A percentile compares a stretch with the other conserved stretches of the same genome.
These are phyloP conservation scores for Neobulgaria alba DNA, from an alignment of 2,329 filamentous ascomycete species.

Conservation along the genomic window DNA sequence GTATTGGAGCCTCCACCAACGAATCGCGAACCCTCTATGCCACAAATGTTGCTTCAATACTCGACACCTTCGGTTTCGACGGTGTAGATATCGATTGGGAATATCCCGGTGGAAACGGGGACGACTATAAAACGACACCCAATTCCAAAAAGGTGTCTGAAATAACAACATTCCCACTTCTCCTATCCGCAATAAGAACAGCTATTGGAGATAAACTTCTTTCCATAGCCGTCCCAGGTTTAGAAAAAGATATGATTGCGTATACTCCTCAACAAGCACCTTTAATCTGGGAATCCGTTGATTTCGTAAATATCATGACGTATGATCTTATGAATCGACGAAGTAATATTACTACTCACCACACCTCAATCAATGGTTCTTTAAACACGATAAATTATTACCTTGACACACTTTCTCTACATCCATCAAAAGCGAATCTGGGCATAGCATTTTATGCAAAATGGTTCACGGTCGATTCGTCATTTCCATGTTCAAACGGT, in stretches of 20 bases:
- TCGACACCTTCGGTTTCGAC: constrained; percentile 54
- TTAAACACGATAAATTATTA: constrained; percentile 50
- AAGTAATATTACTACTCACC: constrained; percentile 54
- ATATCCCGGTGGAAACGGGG: constrained; percentile 57
- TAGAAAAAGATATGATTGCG: constrained; percentile 57
- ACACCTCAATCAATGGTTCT: constrained; percentile 50
- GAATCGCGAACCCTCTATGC: constrained; percentile 50
- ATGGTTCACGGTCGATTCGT: constrained; percentile 45
- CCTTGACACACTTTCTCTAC: constrained; percentile 37
- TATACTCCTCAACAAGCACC: constrained; percentile 51
- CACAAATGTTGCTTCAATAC: constrained; percentile 53
- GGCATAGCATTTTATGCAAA: constrained; percentile 62
- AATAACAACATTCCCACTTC: constrained; percentile 52
- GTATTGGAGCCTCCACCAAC: constrained; percentile 43
- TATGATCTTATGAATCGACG: constrained; percentile 66
- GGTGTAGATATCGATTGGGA: constrained; percentile 47
- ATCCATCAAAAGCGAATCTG: constrained; percentile 46
- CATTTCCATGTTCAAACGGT: constrained; percentile 32
- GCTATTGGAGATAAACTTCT: constrained; percentile 52
- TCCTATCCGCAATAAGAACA: constrained; percentile 48
- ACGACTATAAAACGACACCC: constrained; percentile 57
- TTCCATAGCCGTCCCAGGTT: constrained; percentile 59
- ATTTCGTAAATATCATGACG: constrained; percentile 63
- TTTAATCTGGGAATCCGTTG: constrained; percentile 48
- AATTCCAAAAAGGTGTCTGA: constrained; percentile 54